A percentile compares a stretch with the other conserved stretches of the same genome.
These are phyloP conservation scores for Marasmius oreades DNA, from an alignment of 1,284 basidiomycete genomes.

Conservation along the genomic window DNA sequence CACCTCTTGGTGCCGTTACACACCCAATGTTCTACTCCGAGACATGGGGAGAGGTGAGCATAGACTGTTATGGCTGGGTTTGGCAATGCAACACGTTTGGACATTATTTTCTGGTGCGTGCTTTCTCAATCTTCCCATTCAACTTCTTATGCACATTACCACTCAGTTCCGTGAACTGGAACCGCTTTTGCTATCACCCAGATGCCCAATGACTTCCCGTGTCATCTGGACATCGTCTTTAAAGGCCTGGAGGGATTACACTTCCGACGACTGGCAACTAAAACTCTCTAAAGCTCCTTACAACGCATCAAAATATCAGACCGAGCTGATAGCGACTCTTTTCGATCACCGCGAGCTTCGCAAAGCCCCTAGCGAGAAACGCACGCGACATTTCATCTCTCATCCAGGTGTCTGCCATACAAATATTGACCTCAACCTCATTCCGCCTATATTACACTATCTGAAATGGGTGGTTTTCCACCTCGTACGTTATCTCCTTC, in stretches of 20 bases:
- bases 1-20: constrained; percentile 50
- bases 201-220: constrained; percentile 44
- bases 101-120: constrained; percentile 75
- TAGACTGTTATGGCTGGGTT: constrained; percentile 74
- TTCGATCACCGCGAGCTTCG: constrained; percentile 44
- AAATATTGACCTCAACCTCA: constrained; percentile 52
- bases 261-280: constrained; percentile 72
- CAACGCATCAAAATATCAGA: constrained; percentile 77
- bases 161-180: constrained; percentile 60
- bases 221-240: constrained; percentile 82
- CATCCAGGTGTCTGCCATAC: constrained; percentile 78
- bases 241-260: constrained; percentile 58
- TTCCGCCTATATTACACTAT: constrained; percentile 45
- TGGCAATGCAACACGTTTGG: constrained; percentile 89
- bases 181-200: constrained; percentile 41
- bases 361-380: constrained; percentile 25
- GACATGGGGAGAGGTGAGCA: constrained; percentile 54
- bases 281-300: constrained; percentile 62
- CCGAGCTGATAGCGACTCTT: constrained; percentile 63
- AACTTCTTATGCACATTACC: not conserved
- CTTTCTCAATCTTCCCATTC: not conserved
- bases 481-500: constrained; percentile 41
- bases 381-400: constrained; percentile 58
- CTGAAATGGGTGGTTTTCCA: constrained; percentile 65
- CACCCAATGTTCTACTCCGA: constrained; percentile 64